Conservation (phyloP, 75 land plant genomes). For the Pinus tabuliformis region DNA sequence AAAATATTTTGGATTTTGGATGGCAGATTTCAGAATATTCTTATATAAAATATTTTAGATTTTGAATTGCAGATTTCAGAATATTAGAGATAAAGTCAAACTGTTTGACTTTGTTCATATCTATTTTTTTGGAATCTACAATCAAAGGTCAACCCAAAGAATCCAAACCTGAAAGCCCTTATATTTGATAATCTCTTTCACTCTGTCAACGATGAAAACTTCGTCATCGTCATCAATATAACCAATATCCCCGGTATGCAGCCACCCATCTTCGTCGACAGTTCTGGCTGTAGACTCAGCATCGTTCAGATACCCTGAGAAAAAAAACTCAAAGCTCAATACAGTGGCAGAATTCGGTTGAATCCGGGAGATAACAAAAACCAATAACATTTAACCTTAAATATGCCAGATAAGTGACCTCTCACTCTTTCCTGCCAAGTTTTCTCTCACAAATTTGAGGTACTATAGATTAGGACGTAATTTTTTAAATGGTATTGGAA, state of each 20-base stretch:
- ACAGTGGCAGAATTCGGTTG: not conserved
- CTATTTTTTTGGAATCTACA: too few relatives aligned
- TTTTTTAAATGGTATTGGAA: not conserved
- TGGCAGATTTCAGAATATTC: too few relatives aligned
- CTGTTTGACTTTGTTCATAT: too few relatives aligned
- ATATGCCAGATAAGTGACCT: too few relatives aligned
- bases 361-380: not conserved
- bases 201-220: slow-evolving; percentile 79
- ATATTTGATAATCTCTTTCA: slow-evolving; percentile 87
- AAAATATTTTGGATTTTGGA: too few relatives aligned
- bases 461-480: not conserved
- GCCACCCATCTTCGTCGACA: slow-evolving; percentile 79
- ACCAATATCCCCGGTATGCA: slow-evolving; percentile 88
- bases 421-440: too few relatives aligned
- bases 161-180: slow-evolving; percentile 78
- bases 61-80: too few relatives aligned
- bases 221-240: slow-evolving; percentile 87
- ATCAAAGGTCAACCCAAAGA: not conserved
- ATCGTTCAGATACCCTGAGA: slow-evolving; percentile 73
- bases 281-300: slow-evolving; percentile 70
- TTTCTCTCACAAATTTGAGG: too few relatives aligned
- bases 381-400: too few relatives aligned
- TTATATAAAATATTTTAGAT: too few relatives aligned
- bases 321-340: too few relatives aligned
- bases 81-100: too few relatives aligned